A percentile compares a stretch with the other conserved stretches of the same genome.
Evolutionary conservation across 768 basidiomycete genomes (phyloP).

Genomic region (Termitomyces sp.): DNA sequence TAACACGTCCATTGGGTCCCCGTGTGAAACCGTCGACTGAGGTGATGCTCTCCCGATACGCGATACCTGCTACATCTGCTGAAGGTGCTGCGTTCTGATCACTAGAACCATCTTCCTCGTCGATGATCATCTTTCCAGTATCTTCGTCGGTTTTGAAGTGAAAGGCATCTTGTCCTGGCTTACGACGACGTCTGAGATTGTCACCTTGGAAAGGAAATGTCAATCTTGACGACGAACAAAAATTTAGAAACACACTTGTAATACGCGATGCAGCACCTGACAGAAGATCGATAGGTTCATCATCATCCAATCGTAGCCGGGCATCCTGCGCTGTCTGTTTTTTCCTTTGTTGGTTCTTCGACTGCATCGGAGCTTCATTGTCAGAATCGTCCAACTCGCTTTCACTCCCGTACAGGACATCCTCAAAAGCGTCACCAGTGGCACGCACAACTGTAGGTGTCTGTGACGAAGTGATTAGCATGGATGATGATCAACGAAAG

Average conservation of each 20-base stretch:
- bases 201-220: slow-evolving; percentile 26
- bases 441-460: slow-evolving; percentile 39
- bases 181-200: slow-evolving; percentile 47
- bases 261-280: slow-evolving; percentile 69
- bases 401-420: slow-evolving; percentile 95
- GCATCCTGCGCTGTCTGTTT: slow-evolving; percentile 35
- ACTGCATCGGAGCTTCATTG: slow-evolving; percentile 38
- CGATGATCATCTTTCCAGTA: slow-evolving; percentile 77
- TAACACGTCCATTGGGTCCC: slow-evolving; percentile 76
- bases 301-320: slow-evolving; percentile 79
- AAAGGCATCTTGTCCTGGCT: slow-evolving; percentile 81
- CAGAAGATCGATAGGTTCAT: slow-evolving; percentile 93
- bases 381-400: slow-evolving; percentile 79
- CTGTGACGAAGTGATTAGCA: slow-evolving; percentile 22
- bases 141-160: slow-evolving; percentile 84
- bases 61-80: slow-evolving; percentile 60
- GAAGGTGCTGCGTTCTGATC: slow-evolving; percentile 29
- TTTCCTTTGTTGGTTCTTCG: slow-evolving; percentile 23
- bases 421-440: slow-evolving; percentile 90
- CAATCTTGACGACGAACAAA: neutral
- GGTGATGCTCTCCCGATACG: slow-evolving; percentile 77
- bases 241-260: slow-evolving; percentile 47
- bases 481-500: neutral
- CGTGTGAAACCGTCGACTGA: slow-evolving; percentile 89
- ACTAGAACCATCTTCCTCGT: slow-evolving; percentile 46